Conservation (phyloP, 2,329 filamentous ascomycete genomes). For the Knufia fluminis region DNA sequence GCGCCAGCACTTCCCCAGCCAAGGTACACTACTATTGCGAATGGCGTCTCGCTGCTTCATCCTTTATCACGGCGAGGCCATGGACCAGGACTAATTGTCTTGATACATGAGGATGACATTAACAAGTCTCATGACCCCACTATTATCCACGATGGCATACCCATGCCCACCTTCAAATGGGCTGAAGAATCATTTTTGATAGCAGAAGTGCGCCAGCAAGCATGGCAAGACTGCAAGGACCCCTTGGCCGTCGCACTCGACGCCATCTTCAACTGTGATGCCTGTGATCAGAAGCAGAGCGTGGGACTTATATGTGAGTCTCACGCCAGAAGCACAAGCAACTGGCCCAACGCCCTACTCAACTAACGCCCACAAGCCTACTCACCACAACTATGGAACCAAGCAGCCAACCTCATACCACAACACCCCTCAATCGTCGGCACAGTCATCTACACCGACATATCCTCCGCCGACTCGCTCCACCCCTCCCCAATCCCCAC, state of each 20-base stretch:
- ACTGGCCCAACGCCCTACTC: too few species aligned
- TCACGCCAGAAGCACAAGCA: background rate
- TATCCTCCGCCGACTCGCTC: slow-evolving; percentile 3
- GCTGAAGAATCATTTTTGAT: slow-evolving; percentile 61
- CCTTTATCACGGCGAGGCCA: slow-evolving; percentile 42
- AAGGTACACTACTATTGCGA: slow-evolving; percentile 3
- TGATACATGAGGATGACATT: slow-evolving; percentile 29
- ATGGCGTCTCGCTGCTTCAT: slow-evolving; percentile 30
- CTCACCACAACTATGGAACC: slow-evolving; percentile 12
- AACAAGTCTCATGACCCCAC: background rate
- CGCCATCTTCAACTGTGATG: slow-evolving; percentile 18
- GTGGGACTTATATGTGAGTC: slow-evolving; percentile 15
- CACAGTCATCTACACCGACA: slow-evolving; percentile 28
- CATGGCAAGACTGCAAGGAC: slow-evolving; percentile 9
- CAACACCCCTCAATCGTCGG: slow-evolving; percentile 24
- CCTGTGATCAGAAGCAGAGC: background rate
- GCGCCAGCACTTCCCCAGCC: background rate
- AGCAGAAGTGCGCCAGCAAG: slow-evolving; percentile 38
- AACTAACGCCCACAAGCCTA: slow-evolving; percentile 20
- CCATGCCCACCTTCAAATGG: slow-evolving; percentile 46
- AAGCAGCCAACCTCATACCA: slow-evolving; percentile 16
- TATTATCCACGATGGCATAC: background rate
- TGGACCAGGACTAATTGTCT: slow-evolving; percentile 41
- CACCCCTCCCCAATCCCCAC: slow-evolving; percentile 21
- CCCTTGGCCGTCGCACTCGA: slow-evolving; percentile 21